Evolutionary conservation across 192 early-diverging fungal genomes (phyloP).

Genomic region (Coemansia sp.): DNA sequence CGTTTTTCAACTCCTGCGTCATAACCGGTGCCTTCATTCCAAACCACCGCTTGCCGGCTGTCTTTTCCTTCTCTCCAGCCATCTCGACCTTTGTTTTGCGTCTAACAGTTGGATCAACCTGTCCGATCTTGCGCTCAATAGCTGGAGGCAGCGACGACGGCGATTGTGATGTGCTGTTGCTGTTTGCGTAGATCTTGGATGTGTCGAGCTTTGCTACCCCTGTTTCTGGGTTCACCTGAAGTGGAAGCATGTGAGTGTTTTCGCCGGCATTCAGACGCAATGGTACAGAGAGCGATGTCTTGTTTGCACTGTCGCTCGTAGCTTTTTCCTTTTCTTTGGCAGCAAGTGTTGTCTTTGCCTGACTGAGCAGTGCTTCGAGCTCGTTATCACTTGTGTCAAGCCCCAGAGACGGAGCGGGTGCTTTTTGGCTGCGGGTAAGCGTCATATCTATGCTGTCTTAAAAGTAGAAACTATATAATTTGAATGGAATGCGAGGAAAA

Average conservation of each 20-base stretch:
- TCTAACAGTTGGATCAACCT: conserved; percentile 40
- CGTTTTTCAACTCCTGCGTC: conserved; percentile 86
- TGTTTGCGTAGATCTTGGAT: conserved; percentile 2
- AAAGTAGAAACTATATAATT: not conserved
- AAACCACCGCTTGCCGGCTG: conserved; percentile 73
- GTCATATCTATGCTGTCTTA: not conserved
- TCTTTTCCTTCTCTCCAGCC: conserved; percentile 21
- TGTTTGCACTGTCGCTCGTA: not conserved
- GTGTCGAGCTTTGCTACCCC: conserved; percentile 32
- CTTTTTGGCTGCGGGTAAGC: not conserved
- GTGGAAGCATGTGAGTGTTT: not conserved
- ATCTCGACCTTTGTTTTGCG: conserved; percentile 21
- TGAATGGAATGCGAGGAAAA: not conserved
- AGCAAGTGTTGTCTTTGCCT: conserved; percentile 34
- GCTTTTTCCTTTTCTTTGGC: conserved; percentile 13
- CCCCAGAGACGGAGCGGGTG: not conserved
- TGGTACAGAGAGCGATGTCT: conserved; percentile 27
- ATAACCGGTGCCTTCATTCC: conserved; percentile 81
- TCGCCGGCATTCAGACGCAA: conserved; percentile 23
- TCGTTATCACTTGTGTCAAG: conserved; percentile 30
- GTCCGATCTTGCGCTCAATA: conserved; percentile 9
- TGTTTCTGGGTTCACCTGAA: conserved; percentile 20
- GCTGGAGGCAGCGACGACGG: conserved; percentile 8
- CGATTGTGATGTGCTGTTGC: not conserved
- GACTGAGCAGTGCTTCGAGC: conserved; percentile 36